Evolutionary conservation across 169 alveolate species (phyloP), one percentile per base, ranked within the genome.

Genomic region (Eimeria maxima): DNA sequence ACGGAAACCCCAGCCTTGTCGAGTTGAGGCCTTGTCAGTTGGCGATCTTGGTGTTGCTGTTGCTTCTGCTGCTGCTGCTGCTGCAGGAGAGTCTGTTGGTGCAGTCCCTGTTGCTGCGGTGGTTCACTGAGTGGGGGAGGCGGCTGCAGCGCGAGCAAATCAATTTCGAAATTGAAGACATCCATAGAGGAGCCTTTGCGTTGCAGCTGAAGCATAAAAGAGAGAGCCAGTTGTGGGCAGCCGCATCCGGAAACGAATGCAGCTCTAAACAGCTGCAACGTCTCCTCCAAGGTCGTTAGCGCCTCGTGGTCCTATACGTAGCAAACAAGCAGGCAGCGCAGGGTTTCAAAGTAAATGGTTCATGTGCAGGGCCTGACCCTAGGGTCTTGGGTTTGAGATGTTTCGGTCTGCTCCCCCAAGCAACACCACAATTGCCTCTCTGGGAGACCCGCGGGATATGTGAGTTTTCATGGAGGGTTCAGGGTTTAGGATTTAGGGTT

Each of bases 101-200:
- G 60, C 60, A 53, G 53, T 22, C 84, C 45, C 24, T 53, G 87
- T 38, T 47, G 67, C 45, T 53, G 57, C 29, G 42, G 78, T 4
- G 88, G 69, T 33, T 42, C 57, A 7, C 74, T 60, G 5, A 90
- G 95, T 33, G 95, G 81, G 13, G 95, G 86, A 63, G 98, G 98
- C 50, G 99, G 99, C 95, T 97, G 97, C 90, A 98, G 97, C 33
- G 98, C 90, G 73, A 96, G 96, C 50, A 97, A 97, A 63, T 97
- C 98, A 8, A 97, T 69, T 33, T 97, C 44, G 84, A 98, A 98
- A 81, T 95, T 95, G 90, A 98, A 97, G 95, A 95, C 95, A 80
- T 98, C 99, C 99, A 98, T 98, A 24, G 98, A 96, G 27, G 99
- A 97, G 29, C 99, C 99, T 78, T 98, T 98, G 47, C 99, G 86